Percentiles rank a stretch among this genome's conserved stretches.
Conservation (phyloP, 768 basidiomycete genomes). For the Lentinula boryana region DNA sequence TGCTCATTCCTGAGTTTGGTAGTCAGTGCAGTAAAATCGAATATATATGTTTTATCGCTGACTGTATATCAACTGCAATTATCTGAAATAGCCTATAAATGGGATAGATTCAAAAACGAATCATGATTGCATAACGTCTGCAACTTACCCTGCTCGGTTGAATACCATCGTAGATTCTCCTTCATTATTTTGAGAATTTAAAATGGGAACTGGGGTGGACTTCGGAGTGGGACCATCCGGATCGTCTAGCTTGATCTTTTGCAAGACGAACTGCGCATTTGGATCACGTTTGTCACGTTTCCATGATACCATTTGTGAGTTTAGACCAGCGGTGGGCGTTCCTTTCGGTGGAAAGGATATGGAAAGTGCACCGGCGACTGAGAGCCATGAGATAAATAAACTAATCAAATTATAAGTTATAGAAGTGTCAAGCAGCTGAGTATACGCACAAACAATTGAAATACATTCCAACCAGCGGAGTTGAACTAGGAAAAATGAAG, state of each 20-base stretch:
- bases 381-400: not conserved
- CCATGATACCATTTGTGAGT: not conserved
- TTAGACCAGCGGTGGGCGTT: not conserved
- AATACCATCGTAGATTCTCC: not conserved
- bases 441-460: not conserved
- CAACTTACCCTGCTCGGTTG: not conserved
- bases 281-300: not conserved
- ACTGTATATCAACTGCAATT: not conserved
- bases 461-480: not conserved
- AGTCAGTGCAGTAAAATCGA: not conserved
- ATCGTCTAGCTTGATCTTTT: constrained; percentile 2
- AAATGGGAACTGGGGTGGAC: not conserved
- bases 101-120: not conserved
- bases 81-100: not conserved
- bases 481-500: not conserved
- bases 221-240: not conserved
- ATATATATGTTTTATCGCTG: not conserved
- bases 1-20: not conserved
- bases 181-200: not conserved
- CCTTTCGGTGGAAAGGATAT: constrained; percentile 1
- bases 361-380: not conserved
- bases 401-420: not conserved
- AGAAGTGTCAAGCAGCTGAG: not conserved
- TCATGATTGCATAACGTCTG: not conserved
- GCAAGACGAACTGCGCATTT: not conserved